These are phyloP conservation scores for Amoebophrya sp. DNA, from an alignment of 169 alveolate genomes.

Conservation along the genomic window DNA sequence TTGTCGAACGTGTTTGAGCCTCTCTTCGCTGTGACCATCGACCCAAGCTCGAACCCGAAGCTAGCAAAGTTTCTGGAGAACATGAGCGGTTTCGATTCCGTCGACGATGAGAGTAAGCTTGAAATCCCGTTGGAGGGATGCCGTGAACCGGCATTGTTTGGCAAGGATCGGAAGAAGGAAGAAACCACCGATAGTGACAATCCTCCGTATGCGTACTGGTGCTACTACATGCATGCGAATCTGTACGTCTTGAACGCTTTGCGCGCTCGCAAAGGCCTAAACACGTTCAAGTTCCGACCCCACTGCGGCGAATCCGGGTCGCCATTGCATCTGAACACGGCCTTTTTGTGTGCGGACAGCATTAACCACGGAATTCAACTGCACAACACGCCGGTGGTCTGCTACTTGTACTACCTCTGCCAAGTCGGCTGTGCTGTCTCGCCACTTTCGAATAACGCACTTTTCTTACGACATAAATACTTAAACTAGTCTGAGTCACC, in stretches of 20 bases:
- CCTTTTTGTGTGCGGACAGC: conserved; percentile 72
- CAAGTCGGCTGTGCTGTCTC: conserved; percentile 82
- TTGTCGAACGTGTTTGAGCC: conserved; percentile 60
- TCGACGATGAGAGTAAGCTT: conserved; percentile 51
- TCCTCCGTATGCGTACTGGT: conserved; percentile 85
- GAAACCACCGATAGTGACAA: conserved; percentile 62
- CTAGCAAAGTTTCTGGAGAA: conserved; percentile 51
- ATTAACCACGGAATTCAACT: conserved; percentile 78
- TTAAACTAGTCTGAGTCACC: conserved; percentile 37
- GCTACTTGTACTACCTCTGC: conserved; percentile 71
- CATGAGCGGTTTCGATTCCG: conserved; percentile 53
- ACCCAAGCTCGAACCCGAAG: conserved; percentile 68
- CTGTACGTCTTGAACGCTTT: conserved; percentile 66
- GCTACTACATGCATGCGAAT: conserved; percentile 78
- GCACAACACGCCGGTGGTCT: conserved; percentile 54
- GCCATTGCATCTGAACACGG: conserved; percentile 73
- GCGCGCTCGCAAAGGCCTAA: conserved; percentile 62
- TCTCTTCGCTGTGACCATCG: conserved; percentile 64
- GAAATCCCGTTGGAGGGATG: too few relatives aligned
- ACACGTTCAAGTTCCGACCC: conserved; percentile 66
- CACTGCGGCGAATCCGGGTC: conserved; percentile 89
- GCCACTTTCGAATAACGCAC: conserved; percentile 83
- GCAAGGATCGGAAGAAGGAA: conserved; percentile 54
- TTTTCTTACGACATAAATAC: conserved; percentile 41
- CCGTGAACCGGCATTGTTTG: conserved; percentile 67